Percentiles rank a stretch among this genome's conserved stretches.
Evolutionary conservation across 192 early-diverging fungal species (phyloP).

Genomic region (Linnemannia elongata): DNA sequence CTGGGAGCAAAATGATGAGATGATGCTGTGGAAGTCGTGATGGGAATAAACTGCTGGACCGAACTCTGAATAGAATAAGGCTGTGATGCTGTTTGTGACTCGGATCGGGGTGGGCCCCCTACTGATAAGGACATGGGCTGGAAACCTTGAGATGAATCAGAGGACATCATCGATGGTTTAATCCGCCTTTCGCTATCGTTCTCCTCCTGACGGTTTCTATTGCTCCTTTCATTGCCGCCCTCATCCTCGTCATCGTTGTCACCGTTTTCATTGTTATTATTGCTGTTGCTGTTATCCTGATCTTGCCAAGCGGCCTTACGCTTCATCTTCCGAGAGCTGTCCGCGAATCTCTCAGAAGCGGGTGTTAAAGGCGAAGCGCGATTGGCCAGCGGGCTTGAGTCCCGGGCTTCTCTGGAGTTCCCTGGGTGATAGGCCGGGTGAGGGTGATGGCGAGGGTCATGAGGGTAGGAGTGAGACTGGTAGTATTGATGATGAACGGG

Average conservation of each 20-base stretch:
- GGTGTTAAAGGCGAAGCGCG: conserved; percentile 8
- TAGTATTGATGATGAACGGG: conserved; percentile 26
- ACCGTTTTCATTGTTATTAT: neutral
- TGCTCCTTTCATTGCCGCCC: neutral
- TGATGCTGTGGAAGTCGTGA: neutral
- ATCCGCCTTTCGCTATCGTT: neutral
- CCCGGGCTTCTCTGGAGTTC: conserved; percentile 38
- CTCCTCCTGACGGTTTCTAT: neutral
- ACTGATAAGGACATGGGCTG: neutral
- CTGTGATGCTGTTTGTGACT: neutral
- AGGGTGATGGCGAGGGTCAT: conserved; percentile 36
- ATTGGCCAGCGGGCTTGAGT: conserved; percentile 14
- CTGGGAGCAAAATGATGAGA: neutral
- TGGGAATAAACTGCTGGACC: conserved; percentile 38
- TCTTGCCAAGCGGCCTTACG: conserved; percentile 39
- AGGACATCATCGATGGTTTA: neutral
- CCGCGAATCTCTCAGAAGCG: neutral
- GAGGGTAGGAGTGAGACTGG: conserved; percentile 39
- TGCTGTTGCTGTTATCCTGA: conserved; percentile 4
- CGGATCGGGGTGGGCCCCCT: neutral
- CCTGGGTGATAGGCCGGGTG: conserved; percentile 14
- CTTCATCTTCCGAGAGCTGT: conserved; percentile 15
- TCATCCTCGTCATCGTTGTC: neutral
- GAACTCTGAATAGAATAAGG: conserved; percentile 9
- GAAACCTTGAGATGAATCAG: neutral